These are phyloP conservation scores for Obba rivulosa DNA, from an alignment of 768 basidiomycete species.

Conservation along the genomic window DNA sequence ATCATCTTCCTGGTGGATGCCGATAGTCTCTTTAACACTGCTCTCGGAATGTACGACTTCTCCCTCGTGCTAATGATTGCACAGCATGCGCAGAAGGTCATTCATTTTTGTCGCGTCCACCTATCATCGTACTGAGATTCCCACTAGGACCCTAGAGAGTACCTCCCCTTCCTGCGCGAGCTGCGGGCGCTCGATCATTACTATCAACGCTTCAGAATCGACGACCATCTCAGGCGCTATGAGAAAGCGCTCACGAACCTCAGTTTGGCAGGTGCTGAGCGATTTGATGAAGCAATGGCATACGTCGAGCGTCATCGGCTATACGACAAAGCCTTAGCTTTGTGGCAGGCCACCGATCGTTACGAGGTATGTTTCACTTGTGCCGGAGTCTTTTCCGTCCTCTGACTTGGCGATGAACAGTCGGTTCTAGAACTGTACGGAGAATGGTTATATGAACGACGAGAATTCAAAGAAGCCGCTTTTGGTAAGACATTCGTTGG, in stretches of 20 bases:
- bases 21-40: conserved; percentile 85
- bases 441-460: conserved; percentile 79
- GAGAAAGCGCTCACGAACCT: conserved; percentile 73
- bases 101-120: background rate
- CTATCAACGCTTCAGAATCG: conserved; percentile 88
- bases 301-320: conserved; percentile 80
- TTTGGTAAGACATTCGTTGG: conserved; percentile 49
- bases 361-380: conserved; percentile 45
- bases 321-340: conserved; percentile 63
- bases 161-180: conserved; percentile 93
- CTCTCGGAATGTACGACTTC: conserved; percentile 99
- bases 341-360: conserved; percentile 66
- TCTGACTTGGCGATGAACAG: conserved; percentile 44
- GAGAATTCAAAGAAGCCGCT: conserved; percentile 82
- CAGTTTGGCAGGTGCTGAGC: conserved; percentile 50
- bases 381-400: conserved; percentile 2
- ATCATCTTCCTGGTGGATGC: conserved; percentile 97
- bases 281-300: conserved; percentile 73
- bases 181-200: conserved; percentile 72
- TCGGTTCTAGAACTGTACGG: conserved; percentile 71
- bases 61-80: conserved; percentile 92
- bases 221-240: conserved; percentile 82
- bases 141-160: conserved; percentile 89
- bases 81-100: conserved; percentile 93
- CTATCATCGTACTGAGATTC: background rate